phyloP scores from a whole-genome alignment of 257 asterid species.

The Capsicum pubescens region DNA sequence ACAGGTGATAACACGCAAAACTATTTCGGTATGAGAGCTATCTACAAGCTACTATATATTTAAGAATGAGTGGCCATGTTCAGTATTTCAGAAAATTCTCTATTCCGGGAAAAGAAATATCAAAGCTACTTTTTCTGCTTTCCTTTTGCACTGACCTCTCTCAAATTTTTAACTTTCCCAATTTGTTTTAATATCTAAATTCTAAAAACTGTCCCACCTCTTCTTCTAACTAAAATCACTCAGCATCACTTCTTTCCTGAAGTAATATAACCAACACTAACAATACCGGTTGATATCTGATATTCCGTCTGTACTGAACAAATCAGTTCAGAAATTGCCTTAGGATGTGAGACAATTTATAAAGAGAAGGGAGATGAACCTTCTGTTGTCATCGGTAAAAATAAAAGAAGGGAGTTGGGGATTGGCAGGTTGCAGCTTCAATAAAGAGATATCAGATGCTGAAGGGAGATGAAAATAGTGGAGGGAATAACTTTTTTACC shows the following conservation, averaged over 20 bases:
- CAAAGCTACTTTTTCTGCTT: not conserved
- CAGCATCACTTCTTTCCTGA: not conserved
- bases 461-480: no score
- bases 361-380: not conserved
- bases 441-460: no score
- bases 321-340: not conserved
- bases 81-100: not conserved
- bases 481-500: no score
- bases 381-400: no score
- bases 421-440: no score
- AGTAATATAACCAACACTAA: not conserved
- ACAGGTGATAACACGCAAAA: not conserved
- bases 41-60: not conserved
- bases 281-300: not conserved
- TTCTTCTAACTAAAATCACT: slow-evolving; percentile 7
- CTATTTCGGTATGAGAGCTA: not conserved
- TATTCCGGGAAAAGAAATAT: not conserved
- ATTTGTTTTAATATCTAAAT: not conserved
- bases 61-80: not conserved
- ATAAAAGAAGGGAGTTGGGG: no score
- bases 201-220: not conserved
- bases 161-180: not conserved
- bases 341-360: not conserved
- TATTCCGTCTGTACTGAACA: not conserved
- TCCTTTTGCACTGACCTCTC: not conserved